A percentile compares a stretch with the other conserved stretches of the same genome.
phyloP scores from a whole-genome alignment of 2,329 filamentous ascomycete species.

The Berkeleyomyces basicola region DNA sequence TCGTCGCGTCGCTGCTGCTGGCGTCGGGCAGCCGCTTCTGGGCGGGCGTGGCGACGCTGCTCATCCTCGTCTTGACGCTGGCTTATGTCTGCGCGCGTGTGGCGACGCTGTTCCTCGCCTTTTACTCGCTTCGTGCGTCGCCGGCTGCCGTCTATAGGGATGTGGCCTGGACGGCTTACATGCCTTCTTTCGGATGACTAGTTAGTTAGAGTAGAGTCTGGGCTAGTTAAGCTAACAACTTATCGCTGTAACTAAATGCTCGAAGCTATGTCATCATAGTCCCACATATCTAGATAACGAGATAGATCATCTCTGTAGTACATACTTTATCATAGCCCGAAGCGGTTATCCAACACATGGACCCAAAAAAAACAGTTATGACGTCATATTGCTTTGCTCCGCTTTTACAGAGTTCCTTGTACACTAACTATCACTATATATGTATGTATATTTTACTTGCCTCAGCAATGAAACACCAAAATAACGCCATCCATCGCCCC shows the following conservation, averaged over 20 bases:
- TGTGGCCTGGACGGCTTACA: not conserved
- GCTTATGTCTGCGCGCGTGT: not conserved
- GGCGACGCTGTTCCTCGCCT: not conserved
- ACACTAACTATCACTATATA: no score
- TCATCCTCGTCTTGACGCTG: not conserved
- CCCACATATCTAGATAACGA: not conserved
- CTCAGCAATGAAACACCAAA: not conserved
- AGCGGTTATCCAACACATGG: not conserved
- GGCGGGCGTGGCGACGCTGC: not conserved
- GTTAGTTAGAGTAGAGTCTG: not conserved
- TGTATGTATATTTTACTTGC: not conserved
- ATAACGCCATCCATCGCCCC: slow-evolving; percentile 5
- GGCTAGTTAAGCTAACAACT: not conserved
- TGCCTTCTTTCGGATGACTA: not conserved
- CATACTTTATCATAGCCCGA: not conserved
- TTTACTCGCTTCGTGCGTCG: not conserved
- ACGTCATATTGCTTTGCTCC: not conserved
- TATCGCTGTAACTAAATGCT: no score
- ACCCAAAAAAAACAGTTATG: not conserved
- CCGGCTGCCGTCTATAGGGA: not conserved
- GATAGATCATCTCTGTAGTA: not conserved
- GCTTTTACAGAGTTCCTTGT: no score
- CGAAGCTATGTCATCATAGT: not conserved
- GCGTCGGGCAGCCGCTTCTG: not conserved
- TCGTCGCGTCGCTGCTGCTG: not conserved